Evolutionary conservation across 768 basidiomycete species (phyloP).

Genomic region (Termitomyces sp.): DNA sequence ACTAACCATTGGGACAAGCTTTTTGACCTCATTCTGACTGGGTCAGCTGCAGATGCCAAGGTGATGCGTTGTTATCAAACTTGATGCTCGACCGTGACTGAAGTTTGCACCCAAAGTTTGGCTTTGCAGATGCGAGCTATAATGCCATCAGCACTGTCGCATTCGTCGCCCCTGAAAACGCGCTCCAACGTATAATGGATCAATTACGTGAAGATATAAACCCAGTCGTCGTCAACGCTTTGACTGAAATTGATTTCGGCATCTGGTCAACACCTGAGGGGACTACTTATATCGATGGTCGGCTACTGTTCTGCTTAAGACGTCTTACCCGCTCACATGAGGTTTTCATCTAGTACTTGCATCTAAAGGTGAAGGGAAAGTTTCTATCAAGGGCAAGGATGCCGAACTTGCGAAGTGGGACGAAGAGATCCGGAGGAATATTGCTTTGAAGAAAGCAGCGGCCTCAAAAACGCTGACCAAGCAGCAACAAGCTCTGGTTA

Average conservation of each 20-base stretch:
- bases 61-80: conserved; percentile 22
- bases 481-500: conserved; percentile 78
- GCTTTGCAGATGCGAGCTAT: conserved; percentile 65
- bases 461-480: conserved; percentile 58
- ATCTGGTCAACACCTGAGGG: conserved; percentile 87
- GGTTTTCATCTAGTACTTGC: conserved; percentile 46
- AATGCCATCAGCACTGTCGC: conserved; percentile 68
- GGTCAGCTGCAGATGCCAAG: conserved; percentile 39
- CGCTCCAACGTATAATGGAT: conserved; percentile 64
- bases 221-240: conserved; percentile 43
- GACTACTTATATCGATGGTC: conserved; percentile 77
- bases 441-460: conserved; percentile 74
- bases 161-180: conserved; percentile 68
- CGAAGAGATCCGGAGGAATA: conserved; percentile 79
- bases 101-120: conserved; percentile 22
- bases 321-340: neutral
- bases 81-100: neutral
- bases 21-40: conserved; percentile 42
- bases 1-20: conserved; percentile 42
- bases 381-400: conserved; percentile 72
- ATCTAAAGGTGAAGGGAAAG: conserved; percentile 45
- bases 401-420: conserved; percentile 94
- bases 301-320: conserved; percentile 5
- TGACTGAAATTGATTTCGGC: conserved; percentile 71
- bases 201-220: conserved; percentile 67